These are phyloP conservation scores for Aspergillus funiculosus DNA, from an alignment of 495 filamentous ascomycete species.

Conservation along the genomic window DNA sequence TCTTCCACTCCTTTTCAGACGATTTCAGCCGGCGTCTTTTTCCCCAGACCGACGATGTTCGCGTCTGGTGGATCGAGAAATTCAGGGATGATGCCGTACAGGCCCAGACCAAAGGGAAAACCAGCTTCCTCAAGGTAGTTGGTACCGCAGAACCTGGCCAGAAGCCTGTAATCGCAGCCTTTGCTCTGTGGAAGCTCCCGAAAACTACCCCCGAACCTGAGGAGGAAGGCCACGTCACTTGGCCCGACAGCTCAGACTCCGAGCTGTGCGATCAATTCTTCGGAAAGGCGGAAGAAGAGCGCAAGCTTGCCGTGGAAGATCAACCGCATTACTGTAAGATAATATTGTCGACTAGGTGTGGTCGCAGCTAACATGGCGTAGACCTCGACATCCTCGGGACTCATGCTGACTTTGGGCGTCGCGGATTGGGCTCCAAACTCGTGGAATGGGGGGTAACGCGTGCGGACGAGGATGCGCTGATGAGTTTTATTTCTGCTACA, in stretches of 20 bases:
- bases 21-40: constrained; percentile 10
- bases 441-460: constrained; percentile 9
- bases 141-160: background rate
- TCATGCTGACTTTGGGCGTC: constrained; percentile 7
- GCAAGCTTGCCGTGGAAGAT: constrained; percentile 1
- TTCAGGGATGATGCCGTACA: constrained; percentile 1
- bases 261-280: constrained; percentile 12
- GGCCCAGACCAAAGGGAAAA: background rate
- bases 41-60: constrained; percentile 5
- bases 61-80: background rate
- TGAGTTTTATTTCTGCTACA: constrained; percentile 8
- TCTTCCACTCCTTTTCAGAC: constrained; percentile 5
- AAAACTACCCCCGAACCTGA: background rate
- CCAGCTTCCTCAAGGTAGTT: constrained; percentile 4
- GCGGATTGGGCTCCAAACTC: constrained; percentile 1
- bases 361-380: background rate
- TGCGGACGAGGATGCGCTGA: constrained; percentile 6
- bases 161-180: constrained; percentile 5
- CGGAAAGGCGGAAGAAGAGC: background rate
- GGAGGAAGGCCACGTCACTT: background rate
- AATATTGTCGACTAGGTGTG: too few species aligned
- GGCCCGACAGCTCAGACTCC: constrained; percentile 8
- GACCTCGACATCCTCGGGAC: constrained; percentile 14
- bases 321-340: constrained; percentile 11
- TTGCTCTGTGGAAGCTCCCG: constrained; percentile 9